phyloP scores from a whole-genome alignment of 257 asterid species.

The Rhazya stricta region DNA sequence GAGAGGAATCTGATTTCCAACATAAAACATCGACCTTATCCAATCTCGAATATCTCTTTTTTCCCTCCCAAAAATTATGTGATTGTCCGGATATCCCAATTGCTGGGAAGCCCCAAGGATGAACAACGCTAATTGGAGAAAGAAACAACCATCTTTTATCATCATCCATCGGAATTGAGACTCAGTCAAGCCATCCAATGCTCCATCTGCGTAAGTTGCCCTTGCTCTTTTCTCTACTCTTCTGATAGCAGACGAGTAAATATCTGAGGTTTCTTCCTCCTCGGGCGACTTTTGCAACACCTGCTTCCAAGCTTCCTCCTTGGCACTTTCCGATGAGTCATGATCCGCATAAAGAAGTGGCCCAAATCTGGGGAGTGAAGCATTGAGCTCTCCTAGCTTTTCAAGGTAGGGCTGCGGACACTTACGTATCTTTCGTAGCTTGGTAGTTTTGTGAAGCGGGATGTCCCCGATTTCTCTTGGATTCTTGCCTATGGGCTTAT shows the following conservation, averaged over 20 bases:
- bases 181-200: not conserved
- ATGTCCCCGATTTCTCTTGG: not conserved
- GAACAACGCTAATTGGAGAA: slow-evolving; percentile 17
- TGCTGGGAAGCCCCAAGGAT: slow-evolving; percentile 19
- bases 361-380: slow-evolving; percentile 12
- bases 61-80: not conserved
- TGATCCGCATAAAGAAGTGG: slow-evolving; percentile 10
- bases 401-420: not conserved
- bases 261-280: not conserved
- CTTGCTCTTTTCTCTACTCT: slow-evolving; percentile 15
- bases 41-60: not conserved
- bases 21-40: not conserved
- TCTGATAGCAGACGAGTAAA: slow-evolving; percentile 3
- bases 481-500: not conserved
- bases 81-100: slow-evolving; percentile 10
- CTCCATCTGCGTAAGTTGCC: not conserved
- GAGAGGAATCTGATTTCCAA: not conserved
- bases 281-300: slow-evolving; percentile 3
- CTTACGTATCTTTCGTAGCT: slow-evolving; percentile 8
- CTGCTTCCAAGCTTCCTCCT: slow-evolving; percentile 17
- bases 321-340: not conserved
- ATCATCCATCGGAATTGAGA: slow-evolving; percentile 23
- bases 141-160: slow-evolving; percentile 23
- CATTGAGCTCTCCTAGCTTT: not conserved
- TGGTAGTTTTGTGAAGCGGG: not conserved